Evolutionary conservation across 1,139 yeast species (phyloP).

Genomic region (Kluyveromyces sp.): DNA sequence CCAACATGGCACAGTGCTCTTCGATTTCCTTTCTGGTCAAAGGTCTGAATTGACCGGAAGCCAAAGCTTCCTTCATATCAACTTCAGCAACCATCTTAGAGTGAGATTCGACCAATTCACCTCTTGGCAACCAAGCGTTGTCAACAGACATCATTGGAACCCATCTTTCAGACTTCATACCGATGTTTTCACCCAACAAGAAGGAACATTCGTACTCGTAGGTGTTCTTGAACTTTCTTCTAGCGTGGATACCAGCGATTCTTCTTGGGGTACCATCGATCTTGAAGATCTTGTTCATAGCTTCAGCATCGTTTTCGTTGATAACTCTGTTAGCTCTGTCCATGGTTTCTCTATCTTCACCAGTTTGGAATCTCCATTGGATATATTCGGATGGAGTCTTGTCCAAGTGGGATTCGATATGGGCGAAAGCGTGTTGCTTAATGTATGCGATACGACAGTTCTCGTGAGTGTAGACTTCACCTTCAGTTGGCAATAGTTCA

Average conservation of each 20-base stretch:
- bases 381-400: slow-evolving; percentile 99
- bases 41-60: slow-evolving; percentile 99
- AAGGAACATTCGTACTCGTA: slow-evolving; percentile 99
- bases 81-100: slow-evolving; percentile 99
- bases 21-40: slow-evolving; percentile 99
- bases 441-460: slow-evolving; percentile 99
- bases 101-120: slow-evolving; percentile 97
- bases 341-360: slow-evolving; percentile 99
- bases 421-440: slow-evolving; percentile 99
- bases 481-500: slow-evolving; percentile 94
- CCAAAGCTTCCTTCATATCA: slow-evolving; percentile 99
- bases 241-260: slow-evolving; percentile 87
- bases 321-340: slow-evolving; percentile 99
- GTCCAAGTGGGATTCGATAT: slow-evolving; percentile 96
- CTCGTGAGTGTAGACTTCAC: slow-evolving; percentile 99
- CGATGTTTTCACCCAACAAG: slow-evolving; percentile 94
- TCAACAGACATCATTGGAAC: slow-evolving; percentile 99
- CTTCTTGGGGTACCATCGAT: slow-evolving; percentile 98
- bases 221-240: slow-evolving; percentile 99
- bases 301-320: slow-evolving; percentile 92
- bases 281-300: slow-evolving; percentile 99
- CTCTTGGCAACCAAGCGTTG: slow-evolving; percentile 99
- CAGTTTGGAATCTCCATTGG: slow-evolving; percentile 99
- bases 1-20: slow-evolving; percentile 96
- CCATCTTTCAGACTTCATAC: slow-evolving; percentile 99